These are phyloP conservation scores for Wakefieldia striispora DNA, from an alignment of 768 basidiomycete genomes.

Conservation along the genomic window DNA sequence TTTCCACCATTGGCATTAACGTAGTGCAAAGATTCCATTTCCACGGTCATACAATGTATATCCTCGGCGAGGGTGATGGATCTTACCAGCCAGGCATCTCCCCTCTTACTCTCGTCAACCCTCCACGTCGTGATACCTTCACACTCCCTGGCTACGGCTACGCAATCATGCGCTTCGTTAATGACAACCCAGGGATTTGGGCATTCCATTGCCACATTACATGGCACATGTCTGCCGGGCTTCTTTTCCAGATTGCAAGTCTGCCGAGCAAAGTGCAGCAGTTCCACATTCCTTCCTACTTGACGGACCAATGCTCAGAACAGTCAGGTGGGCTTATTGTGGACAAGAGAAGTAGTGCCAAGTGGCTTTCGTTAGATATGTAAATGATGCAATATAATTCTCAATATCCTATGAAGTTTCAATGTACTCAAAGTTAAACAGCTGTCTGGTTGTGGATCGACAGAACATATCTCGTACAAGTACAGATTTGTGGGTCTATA, in stretches of 20 bases:
- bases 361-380: conserved; percentile 18
- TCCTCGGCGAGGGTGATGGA: conserved; percentile 38
- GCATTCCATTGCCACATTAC: conserved; percentile 44
- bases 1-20: neutral
- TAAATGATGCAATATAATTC: neutral
- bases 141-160: conserved; percentile 39
- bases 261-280: conserved; percentile 35
- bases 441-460: too few relatives aligned
- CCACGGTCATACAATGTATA: conserved; percentile 36
- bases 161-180: conserved; percentile 38
- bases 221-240: conserved; percentile 41
- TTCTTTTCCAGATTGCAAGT: conserved; percentile 41
- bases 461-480: neutral
- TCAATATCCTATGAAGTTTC: neutral
- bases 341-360: conserved; percentile 17
- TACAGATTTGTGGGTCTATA: neutral
- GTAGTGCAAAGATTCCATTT: conserved; percentile 32
- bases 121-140: conserved; percentile 42
- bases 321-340: conserved; percentile 28
- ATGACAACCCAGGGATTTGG: conserved; percentile 46
- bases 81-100: conserved; percentile 28
- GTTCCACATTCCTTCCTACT: conserved; percentile 34
- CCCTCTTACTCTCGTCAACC: conserved; percentile 33
- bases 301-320: conserved; percentile 32
- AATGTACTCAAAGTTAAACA: neutral